These are phyloP conservation scores for Umbelopsis sp. DNA, from an alignment of 192 early-diverging fungal genomes.

Conservation along the genomic window DNA sequence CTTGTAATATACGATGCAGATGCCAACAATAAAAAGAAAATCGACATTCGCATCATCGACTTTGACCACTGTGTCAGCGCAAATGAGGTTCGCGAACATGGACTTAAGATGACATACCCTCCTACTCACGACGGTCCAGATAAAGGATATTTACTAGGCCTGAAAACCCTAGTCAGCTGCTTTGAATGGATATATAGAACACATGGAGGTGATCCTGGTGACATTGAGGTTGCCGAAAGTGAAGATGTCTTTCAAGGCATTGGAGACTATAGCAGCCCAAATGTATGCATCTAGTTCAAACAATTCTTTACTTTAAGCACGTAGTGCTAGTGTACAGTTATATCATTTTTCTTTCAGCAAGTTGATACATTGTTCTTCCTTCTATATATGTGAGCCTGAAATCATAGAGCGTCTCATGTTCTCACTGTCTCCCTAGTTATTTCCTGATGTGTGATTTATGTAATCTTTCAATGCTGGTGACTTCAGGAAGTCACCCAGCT, in stretches of 20 bases:
- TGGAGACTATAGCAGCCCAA: background rate
- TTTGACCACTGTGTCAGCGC: slow-evolving; percentile 89
- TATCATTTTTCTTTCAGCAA: background rate
- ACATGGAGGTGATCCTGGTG: slow-evolving; percentile 33
- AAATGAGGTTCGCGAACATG: slow-evolving; percentile 29
- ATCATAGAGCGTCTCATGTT: too few species aligned
- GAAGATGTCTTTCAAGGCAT: slow-evolving; percentile 4
- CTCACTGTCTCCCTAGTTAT: too few species aligned
- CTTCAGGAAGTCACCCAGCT: too few species aligned
- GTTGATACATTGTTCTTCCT: too few species aligned
- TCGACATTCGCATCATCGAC: slow-evolving; percentile 93
- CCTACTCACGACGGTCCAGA: slow-evolving; percentile 62
- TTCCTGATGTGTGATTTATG: too few species aligned
- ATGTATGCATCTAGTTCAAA: background rate
- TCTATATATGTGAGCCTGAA: too few species aligned
- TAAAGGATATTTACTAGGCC: slow-evolving; percentile 77
- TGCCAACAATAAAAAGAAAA: slow-evolving; percentile 33
- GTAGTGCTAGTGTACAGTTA: background rate
- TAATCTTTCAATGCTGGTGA: too few species aligned
- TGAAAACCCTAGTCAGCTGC: slow-evolving; percentile 66
- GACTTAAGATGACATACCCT: slow-evolving; percentile 32
- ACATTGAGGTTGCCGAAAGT: slow-evolving; percentile 20
- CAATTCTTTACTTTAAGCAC: background rate
- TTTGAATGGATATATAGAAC: slow-evolving; percentile 69
- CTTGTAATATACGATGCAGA: slow-evolving; percentile 93